Evolutionary conservation across 768 basidiomycete species (phyloP), one percentile per base, ranked within the genome.

Genomic region (Tulasnella sp.): DNA sequence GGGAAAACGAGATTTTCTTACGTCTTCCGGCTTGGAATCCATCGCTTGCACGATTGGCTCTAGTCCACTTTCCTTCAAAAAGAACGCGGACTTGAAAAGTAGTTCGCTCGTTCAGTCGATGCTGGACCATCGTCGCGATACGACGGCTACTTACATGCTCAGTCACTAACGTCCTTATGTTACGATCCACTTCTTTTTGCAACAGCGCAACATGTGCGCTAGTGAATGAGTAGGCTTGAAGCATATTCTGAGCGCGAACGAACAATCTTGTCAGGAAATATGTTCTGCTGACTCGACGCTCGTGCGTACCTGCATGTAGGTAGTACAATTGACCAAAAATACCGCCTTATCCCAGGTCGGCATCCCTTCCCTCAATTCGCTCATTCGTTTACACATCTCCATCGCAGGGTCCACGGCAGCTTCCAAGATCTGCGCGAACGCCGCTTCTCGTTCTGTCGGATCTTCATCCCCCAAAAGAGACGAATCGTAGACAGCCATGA

Each of bases 401-500:
- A 97, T 85, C 0, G 92, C 92, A 0, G 97, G 96, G 84, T 96
- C 94, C 34, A 98, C 89, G 87, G 95, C 94, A 72, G 93, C 90
- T 82, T 96, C 93, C 34, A 98, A 86, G 28, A 97, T 92, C 44
- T 90, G 90, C 28, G 89, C 87, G 84, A 96, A 94, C 22, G 88
- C 89, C 2, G 88, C 84, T 16, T 86, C 85, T 48, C 85, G 84
- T 31, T 81, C 83, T 14, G 79, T 79, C 46, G 78, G 54, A 37
- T 81, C 81, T 81, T 91, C 90, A 42, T 92, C 91, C 14, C 92
- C 93, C 14, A 96, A 87, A 42, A 97, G 89, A 0, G 96, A 96
- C 0, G 94, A 93, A 46, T 94, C 92, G 85, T 97, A 97, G 6
- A 98, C 96, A 0, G 88, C 86, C 91, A 97, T 93, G 82, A 98